phyloP scores from a whole-genome alignment of 2,329 filamentous ascomycete species.

The Fusarium succisae region DNA sequence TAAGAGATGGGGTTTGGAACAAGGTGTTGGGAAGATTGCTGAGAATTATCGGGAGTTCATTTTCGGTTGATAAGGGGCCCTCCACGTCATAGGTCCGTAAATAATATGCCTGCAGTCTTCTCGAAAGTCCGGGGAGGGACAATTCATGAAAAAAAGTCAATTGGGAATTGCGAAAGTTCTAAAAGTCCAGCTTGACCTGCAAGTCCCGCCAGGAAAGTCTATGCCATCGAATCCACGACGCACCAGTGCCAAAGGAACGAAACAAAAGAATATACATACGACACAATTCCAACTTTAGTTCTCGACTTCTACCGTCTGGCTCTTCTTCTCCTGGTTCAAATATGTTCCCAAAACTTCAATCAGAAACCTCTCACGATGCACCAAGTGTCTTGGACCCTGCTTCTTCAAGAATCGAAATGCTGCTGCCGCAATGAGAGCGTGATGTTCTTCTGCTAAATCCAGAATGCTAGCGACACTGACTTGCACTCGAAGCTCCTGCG shows the following conservation, averaged over 20 bases:
- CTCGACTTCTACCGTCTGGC: neutral
- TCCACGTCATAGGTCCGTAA: accelerated
- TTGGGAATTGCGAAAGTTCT: neutral
- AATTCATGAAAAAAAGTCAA: accelerated
- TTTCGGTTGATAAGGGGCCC: conserved; percentile 57
- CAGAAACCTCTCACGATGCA: conserved; percentile 30
- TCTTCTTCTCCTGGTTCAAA: neutral
- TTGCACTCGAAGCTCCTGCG: neutral
- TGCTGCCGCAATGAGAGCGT: neutral
- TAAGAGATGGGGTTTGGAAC: conserved; percentile 76
- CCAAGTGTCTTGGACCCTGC: conserved; percentile 6
- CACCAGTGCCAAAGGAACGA: accelerated
- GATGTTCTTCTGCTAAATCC: neutral
- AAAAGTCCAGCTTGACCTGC: neutral
- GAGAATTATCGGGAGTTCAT: conserved; percentile 80
- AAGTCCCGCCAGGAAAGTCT: neutral
- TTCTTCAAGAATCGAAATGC: conserved; percentile 10
- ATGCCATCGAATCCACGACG: neutral
- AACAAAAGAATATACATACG: neutral
- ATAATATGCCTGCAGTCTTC: no score
- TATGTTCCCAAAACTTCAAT: conserved; percentile 28
- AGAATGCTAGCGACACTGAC: neutral
- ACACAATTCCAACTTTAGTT: neutral
- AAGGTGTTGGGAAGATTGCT: conserved; percentile 73
- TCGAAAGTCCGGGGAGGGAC: no score